Base-by-base conservation (phyloP, 495 filamentous ascomycete species). In the Astrothelium subdiscretum region DNA sequence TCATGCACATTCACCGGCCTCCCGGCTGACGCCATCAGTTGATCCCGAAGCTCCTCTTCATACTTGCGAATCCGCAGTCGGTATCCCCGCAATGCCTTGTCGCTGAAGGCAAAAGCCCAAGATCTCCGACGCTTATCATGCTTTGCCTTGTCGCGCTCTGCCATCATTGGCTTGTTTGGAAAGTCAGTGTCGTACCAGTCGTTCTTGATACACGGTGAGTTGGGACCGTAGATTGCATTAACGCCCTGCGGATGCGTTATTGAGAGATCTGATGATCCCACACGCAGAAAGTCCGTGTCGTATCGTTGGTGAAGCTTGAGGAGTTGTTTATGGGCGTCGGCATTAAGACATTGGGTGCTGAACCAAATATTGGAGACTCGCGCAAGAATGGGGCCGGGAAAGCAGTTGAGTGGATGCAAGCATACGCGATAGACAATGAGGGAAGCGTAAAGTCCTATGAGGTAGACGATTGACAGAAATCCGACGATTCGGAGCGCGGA, bases 371-470 rank as follows among this genome's bases (percentile, higher is more conserved):
- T 78, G 6, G 71, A 72, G 61, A 83, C 63, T 62, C 68, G 63
- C 22, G 78, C 76, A 2, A 63, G n/a, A 24, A 68, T 62, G 1
- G 79, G 77, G 0, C 80, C 81, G 1, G 76, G 76, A 61, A 81
- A 81, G 10, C 62, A 60, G 15, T 74, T 66, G 2, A 82, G 66
- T 1, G 70, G 73, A 67, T 81, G 77, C 59, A 80, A 76, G 63
- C 72, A 78, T 10, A 66, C 29, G 10, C 79, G 74, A 59, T 81
- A 81, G 29, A 75, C 42, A 24, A 71, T 40, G n/a, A 82, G 77
- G 66, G 79, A 82, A 13, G 64, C 59, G 32, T 76, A 70, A 0
- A 83, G 65, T 5, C 62, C 71, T 2, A 54, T 1, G 22, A 68
- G 48, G 54, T 58, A 68, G 26, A 10, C n/a, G 12, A 24, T 24